These are phyloP conservation scores for Penicillium manginii DNA, from an alignment of 495 filamentous ascomycete genomes.

Conservation along the genomic window DNA sequence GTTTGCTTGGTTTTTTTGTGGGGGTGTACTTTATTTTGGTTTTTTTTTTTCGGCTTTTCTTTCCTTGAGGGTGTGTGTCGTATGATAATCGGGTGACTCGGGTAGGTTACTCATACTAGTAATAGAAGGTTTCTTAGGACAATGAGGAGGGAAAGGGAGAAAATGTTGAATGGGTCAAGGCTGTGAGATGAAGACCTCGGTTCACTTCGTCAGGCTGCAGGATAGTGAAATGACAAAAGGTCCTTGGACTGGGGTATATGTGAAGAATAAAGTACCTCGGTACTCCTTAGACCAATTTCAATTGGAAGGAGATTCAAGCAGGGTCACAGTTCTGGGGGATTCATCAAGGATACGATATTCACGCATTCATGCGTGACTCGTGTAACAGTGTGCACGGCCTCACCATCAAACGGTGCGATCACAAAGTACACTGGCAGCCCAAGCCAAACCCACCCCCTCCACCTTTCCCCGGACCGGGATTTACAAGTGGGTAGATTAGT, in stretches of 20 bases:
- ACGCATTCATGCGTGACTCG: too few species aligned
- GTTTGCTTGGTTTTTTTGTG: neutral
- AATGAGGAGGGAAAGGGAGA: neutral
- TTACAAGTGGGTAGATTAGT: constrained; percentile 1
- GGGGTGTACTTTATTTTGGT: neutral
- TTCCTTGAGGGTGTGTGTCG: constrained; percentile 9
- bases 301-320: neutral
- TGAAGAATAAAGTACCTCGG: too few species aligned
- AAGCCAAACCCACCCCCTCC: neutral
- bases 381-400: neutral
- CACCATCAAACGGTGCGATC: neutral
- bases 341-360: neutral
- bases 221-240: too few species aligned
- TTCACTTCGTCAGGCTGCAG: too few species aligned
- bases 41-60: too few species aligned
- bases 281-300: neutral
- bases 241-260: too few species aligned
- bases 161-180: neutral
- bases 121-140: neutral
- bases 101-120: neutral
- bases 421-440: neutral
- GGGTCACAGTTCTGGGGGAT: neutral
- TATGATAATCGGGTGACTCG: constrained; percentile 13
- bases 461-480: constrained; percentile 2
- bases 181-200: too few species aligned